These are phyloP conservation scores for Ceriops decandra DNA, from an alignment of 345 rosid species.

Conservation along the genomic window DNA sequence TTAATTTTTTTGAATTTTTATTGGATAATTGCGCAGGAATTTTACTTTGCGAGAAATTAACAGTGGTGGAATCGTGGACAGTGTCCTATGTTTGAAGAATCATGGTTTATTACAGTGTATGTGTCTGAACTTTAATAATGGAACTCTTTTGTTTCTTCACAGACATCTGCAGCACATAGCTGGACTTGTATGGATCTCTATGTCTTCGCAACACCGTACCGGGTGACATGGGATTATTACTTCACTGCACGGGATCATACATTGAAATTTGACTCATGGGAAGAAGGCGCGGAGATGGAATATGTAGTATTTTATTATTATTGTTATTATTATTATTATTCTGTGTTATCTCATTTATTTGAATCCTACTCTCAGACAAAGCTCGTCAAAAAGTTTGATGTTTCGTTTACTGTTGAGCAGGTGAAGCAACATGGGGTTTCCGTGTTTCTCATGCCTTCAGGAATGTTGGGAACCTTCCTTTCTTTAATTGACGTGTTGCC, in stretches of 20 bases:
- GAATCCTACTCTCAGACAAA: background rate
- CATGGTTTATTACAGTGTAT: too few species aligned
- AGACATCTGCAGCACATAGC: constrained; percentile 90
- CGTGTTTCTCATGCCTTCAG: constrained; percentile 94
- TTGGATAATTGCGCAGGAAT: background rate
- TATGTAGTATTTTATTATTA: constrained; percentile 45
- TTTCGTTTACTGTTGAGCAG: constrained; percentile 38
- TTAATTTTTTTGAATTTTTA: background rate
- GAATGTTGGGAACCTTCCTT: constrained; percentile 88
- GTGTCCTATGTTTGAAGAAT: too few species aligned
- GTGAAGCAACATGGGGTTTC: constrained; percentile 93
- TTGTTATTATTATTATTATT: constrained; percentile 13
- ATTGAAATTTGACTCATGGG: constrained; percentile 83
- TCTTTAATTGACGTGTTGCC: constrained; percentile 86
- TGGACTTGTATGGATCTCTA: constrained; percentile 97
- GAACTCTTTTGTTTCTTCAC: constrained; percentile 14
- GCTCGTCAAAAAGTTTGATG: constrained; percentile 7
- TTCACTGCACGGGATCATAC: constrained; percentile 78
- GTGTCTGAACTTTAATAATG: background rate
- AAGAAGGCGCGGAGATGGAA: constrained; percentile 80
- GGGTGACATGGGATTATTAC: constrained; percentile 96
- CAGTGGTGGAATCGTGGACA: too few species aligned
- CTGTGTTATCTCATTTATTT: constrained; percentile 1
- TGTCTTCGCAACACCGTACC: constrained; percentile 97
- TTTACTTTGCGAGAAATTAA: too few species aligned